Conservation (phyloP, 2,329 filamentous ascomycete genomes). For the Aspergillus udagawae region DNA sequence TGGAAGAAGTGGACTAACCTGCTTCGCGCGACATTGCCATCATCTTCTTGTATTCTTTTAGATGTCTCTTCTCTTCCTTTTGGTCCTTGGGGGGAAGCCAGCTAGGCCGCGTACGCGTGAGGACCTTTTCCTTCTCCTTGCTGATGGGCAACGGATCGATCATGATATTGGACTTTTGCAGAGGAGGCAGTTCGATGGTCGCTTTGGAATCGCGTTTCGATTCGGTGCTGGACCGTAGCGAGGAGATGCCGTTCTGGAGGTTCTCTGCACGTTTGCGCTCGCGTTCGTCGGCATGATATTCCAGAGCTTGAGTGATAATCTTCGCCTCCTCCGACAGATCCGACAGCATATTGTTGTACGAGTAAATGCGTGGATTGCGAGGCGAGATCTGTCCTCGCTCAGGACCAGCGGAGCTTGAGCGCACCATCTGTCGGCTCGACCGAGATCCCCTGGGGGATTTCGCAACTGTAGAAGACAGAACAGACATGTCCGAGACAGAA, state of each 20-base stretch:
- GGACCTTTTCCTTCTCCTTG: slow-evolving; percentile 62
- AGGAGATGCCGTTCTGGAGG: slow-evolving; percentile 42
- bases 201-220: slow-evolving; percentile 34
- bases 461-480: slow-evolving; percentile 18
- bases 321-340: slow-evolving; percentile 59
- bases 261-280: slow-evolving; percentile 44
- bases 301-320: slow-evolving; percentile 56
- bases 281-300: slow-evolving; percentile 52
- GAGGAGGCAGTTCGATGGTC: slow-evolving; percentile 52
- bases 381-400: slow-evolving; percentile 39
- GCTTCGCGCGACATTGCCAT: slow-evolving; percentile 59
- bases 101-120: slow-evolving; percentile 63
- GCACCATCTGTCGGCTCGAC: slow-evolving; percentile 23
- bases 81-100: slow-evolving; percentile 70
- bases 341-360: slow-evolving; percentile 55
- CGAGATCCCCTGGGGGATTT: slow-evolving; percentile 30
- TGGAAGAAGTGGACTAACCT: slow-evolving; percentile 35
- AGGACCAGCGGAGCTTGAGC: slow-evolving; percentile 39
- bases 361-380: slow-evolving; percentile 49
- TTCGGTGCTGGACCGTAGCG: slow-evolving; percentile 35
- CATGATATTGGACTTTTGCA: slow-evolving; percentile 61
- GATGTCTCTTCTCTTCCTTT: slow-evolving; percentile 82
- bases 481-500: slow-evolving; percentile 26
- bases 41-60: slow-evolving; percentile 68
- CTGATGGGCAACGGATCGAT: slow-evolving; percentile 64